Base-by-base conservation (phyloP, 306 rosid genomes). In the Vigna trinervia region DNA sequence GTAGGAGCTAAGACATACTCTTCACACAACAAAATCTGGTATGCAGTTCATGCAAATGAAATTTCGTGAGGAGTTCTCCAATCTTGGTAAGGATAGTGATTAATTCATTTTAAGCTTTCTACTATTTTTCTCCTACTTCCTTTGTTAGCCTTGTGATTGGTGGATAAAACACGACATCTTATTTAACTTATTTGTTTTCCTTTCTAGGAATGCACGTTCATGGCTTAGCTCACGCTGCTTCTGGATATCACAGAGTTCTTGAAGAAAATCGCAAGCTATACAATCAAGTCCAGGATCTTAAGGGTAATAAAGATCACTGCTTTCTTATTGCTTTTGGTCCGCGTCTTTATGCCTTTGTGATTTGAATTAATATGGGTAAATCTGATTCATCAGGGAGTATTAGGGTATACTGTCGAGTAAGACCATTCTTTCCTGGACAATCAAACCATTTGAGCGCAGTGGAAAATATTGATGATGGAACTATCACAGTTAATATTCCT, bases 251-350 rank as follows among this genome's bases (percentile, higher is more conserved):
- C 75, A 89, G 82, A 81, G 99, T 95, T 83, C 96, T 95, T 5
- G 94, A 90, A 78, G 99, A 95, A 87, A 95, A 92, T 75, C 93
- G 97, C 75, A 95, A 86, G 77, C 85, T 95, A 75, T 95, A 95
- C 79, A 95, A 92, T 83, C 96, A 88, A 87, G 99, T 95, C 41
- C 99, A 95, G 79, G 99, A 95, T 82, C 97, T 95, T 64, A 92
- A 92, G 83, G 99, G 99, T 92, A 91, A 86, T 69, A 69, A 23
- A 77, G 22, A 80, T 53, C 28, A 23, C 47, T 54, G 12, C 36
- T 83, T 28, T 45, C n/a, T 53, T 9, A 28, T 60, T 73, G 30
- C 64, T 76, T 84, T 83, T 14, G 11, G 61, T 59, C 60, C 73
- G 5, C 17, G 51, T 28, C n/a, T 51, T 71, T 23, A 50, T 72